These are phyloP conservation scores for Polygonum aviculare DNA, from an alignment of 148 eudicot species.

Conservation along the genomic window DNA sequence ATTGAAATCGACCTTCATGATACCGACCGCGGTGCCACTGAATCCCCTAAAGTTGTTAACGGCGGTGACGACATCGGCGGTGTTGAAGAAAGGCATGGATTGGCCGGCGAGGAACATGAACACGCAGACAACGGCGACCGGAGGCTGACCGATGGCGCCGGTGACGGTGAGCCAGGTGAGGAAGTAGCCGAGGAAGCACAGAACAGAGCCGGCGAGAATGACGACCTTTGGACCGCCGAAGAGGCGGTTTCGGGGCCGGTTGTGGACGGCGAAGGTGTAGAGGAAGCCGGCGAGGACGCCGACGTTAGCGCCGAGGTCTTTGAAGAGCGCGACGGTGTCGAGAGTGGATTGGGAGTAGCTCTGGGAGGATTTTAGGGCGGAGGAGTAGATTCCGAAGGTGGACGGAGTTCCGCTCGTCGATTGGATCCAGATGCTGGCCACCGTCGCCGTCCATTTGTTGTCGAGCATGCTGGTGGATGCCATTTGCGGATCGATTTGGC, in stretches of 20 bases:
- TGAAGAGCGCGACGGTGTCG: conserved; percentile 54
- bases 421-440: conserved; percentile 64
- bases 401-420: conserved; percentile 60
- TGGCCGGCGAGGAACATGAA: conserved; percentile 77
- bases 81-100: conserved; percentile 86
- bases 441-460: conserved; percentile 39
- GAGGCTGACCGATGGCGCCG: conserved; percentile 41
- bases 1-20: conserved; percentile 65
- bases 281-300: conserved; percentile 57
- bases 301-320: conserved; percentile 62
- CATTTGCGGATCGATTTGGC: not conserved
- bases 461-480: conserved; percentile 11
- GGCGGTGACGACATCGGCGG: conserved; percentile 77
- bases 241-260: conserved; percentile 7
- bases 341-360: conserved; percentile 58
- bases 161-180: conserved; percentile 67
- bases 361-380: conserved; percentile 51
- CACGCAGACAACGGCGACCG: conserved; percentile 47
- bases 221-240: conserved; percentile 56
- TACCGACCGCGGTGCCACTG: conserved; percentile 79
- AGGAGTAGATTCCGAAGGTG: conserved; percentile 63
- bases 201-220: conserved; percentile 46
- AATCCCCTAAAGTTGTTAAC: conserved; percentile 63
- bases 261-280: conserved; percentile 32
- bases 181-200: conserved; percentile 73